Evolutionary conservation across 2,329 filamentous ascomycete genomes (phyloP), one percentile per base, ranked within the genome.

Genomic region (Cladophialophora carrionii): DNA sequence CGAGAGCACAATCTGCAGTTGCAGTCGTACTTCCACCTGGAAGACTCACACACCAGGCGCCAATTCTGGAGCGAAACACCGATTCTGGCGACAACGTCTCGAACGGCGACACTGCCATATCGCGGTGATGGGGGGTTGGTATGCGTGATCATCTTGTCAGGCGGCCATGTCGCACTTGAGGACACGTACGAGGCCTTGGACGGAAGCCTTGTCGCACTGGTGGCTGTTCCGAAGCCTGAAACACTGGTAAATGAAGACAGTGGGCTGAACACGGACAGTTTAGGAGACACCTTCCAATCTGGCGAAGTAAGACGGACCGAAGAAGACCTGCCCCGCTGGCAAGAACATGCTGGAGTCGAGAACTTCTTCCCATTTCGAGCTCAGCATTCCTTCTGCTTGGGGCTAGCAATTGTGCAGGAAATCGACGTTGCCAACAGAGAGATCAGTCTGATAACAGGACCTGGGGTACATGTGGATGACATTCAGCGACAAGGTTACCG

Each of bases 21-120:
- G 67, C 81, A 87, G 67, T 85, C 85, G 0, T 88, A 87, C 71
- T 87, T 88, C 72, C 86, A 88, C 71, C 70, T 75, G 71, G 68
- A 59, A 14, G 62, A 62, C n/a, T 73, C 74, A 20, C 73, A 74
- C 46, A 72, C 74, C 8, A 65, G 61, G 34, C 70, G 71, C 46
- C 73, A 77, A 1, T 70, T 75, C 3, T 87, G 84, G 83, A 75
- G 76, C 26, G 71, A 77, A 3, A 75, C 75, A 3, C 78, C 84
- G 0, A 75, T 87, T 8, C 79, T 78, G 7, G 74, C 74, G 10
- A 73, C 76, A 22, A 74, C 24, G 20, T 51, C 54, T 29, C 37
- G 41, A 10, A 34, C 61, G n/a, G 31, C 61, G 32, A 48, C 53
- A 29, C 54, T 70, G 43, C 87, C 85, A 70, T 75, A 78, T 14